Conservation (phyloP, 163 green algal species). For the Coccomyxa subellipsoidea region DNA sequence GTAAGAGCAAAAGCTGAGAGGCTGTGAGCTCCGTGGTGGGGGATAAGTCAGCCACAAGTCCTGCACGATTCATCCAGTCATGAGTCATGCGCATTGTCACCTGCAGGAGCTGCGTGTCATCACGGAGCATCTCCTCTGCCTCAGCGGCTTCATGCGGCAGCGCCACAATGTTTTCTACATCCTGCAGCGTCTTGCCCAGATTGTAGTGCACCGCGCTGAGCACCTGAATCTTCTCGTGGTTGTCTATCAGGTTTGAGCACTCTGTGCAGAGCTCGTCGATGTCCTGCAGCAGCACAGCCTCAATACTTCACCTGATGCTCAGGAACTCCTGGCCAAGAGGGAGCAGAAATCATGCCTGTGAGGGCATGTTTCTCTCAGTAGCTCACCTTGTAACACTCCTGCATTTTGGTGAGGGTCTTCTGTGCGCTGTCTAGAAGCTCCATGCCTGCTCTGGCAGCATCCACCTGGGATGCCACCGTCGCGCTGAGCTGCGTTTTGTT, state of each 20-base stretch:
- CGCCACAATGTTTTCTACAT: slow-evolving; percentile 76
- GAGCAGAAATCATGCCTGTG: background rate
- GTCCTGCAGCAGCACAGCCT: slow-evolving; percentile 8
- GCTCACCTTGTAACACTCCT: slow-evolving; percentile 29
- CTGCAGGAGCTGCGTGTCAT: slow-evolving; percentile 39
- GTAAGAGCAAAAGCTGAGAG: too few relatives aligned
- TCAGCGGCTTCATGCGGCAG: slow-evolving; percentile 67
- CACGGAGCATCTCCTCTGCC: slow-evolving; percentile 56
- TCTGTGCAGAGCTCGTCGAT: slow-evolving; percentile 71
- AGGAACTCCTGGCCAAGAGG: too few relatives aligned
- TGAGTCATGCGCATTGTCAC: too few relatives aligned
- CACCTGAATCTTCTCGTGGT: slow-evolving; percentile 75
- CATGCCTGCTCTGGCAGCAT: slow-evolving; percentile 44
- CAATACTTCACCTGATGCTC: too few relatives aligned
- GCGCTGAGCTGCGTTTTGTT: slow-evolving; percentile 58
- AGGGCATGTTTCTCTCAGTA: background rate
- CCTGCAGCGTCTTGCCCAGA: slow-evolving; percentile 60
- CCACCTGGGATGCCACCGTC: slow-evolving; percentile 55
- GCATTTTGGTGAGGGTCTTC: slow-evolving; percentile 54
- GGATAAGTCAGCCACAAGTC: too few relatives aligned
- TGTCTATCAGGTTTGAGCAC: slow-evolving; percentile 66
- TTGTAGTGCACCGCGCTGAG: slow-evolving; percentile 71
- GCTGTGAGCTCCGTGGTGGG: too few relatives aligned
- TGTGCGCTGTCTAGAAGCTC: slow-evolving; percentile 61
- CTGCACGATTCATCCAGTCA: too few relatives aligned